Percentiles rank a stretch among this genome's conserved stretches.
Conservation (phyloP, 805 yeast species). For the Torulaspora delbrueckii region DNA sequence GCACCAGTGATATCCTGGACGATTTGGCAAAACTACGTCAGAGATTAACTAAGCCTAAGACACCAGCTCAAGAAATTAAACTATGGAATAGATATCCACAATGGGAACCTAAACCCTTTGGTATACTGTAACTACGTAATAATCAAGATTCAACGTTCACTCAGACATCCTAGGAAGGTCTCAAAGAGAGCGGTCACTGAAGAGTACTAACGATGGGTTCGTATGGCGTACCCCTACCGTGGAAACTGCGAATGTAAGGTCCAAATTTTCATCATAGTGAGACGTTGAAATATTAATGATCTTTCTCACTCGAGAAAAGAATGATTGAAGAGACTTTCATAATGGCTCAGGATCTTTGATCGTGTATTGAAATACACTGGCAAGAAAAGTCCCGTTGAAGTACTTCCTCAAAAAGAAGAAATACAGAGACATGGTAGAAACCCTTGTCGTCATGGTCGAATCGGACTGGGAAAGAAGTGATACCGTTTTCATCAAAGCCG, state of each 20-base stretch:
- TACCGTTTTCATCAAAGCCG: constrained; percentile 47
- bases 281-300: constrained; percentile 2
- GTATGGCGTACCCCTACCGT: constrained; percentile 74
- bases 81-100: constrained; percentile 19
- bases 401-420: constrained; percentile 14
- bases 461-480: constrained; percentile 89
- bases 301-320: constrained; percentile 1
- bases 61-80: background rate
- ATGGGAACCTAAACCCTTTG: constrained; percentile 58
- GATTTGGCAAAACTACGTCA: constrained; percentile 33
- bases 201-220: constrained; percentile 72
- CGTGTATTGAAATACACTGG: constrained; percentile 54
- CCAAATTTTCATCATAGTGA: constrained; percentile 70
- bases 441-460: constrained; percentile 92
- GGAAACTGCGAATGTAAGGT: constrained; percentile 89
- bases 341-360: constrained; percentile 33
- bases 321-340: background rate
- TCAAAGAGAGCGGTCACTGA: constrained; percentile 73
- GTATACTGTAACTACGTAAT: constrained; percentile 33
- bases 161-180: constrained; percentile 96
- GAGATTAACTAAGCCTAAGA: constrained; percentile 12
- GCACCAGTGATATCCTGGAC: constrained; percentile 22
- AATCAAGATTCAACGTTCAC: constrained; percentile 25
- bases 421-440: constrained; percentile 37
- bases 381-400: constrained; percentile 62